A percentile compares a stretch with the other conserved stretches of the same genome.
Evolutionary conservation across 371 early-diverging fungal genomes (phyloP).

Genomic region (Coemansia sp.): DNA sequence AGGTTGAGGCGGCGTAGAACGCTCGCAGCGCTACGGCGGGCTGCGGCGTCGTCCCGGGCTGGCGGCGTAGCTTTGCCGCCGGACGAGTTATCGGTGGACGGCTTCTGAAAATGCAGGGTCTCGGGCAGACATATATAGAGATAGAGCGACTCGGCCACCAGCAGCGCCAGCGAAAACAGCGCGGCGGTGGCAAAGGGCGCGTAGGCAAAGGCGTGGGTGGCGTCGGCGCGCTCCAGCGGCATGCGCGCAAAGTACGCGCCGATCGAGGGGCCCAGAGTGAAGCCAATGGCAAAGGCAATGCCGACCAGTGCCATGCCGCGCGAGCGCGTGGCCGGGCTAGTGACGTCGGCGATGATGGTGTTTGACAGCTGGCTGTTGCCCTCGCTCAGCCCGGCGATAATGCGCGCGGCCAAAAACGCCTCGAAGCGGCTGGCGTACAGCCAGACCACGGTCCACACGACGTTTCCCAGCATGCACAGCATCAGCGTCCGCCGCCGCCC

Average conservation of each 20-base stretch:
- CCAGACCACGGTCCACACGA: slow-evolving; percentile 85
- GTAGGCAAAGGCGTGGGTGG: slow-evolving; percentile 6
- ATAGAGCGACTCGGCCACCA: slow-evolving; percentile 78
- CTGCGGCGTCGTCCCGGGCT: no score
- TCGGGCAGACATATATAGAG: slow-evolving; percentile 77
- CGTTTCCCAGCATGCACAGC: slow-evolving; percentile 90
- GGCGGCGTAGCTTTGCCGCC: no score
- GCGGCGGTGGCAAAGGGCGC: slow-evolving; percentile 63
- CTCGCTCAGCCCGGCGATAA: slow-evolving; percentile 93
- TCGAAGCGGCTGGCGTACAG: slow-evolving; percentile 79
- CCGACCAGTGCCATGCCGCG: slow-evolving; percentile 90
- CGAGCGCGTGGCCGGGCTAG: slow-evolving; percentile 74
- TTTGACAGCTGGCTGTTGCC: slow-evolving; percentile 96
- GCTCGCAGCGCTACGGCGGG: no score
- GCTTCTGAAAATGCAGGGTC: slow-evolving; percentile 57
- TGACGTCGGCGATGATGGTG: slow-evolving; percentile 94
- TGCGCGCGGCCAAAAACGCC: slow-evolving; percentile 80
- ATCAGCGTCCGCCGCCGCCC: slow-evolving; percentile 87
- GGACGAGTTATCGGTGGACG: no score
- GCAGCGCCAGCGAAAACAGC: slow-evolving; percentile 75
- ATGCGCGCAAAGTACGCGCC: slow-evolving; percentile 90
- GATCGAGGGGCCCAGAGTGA: slow-evolving; percentile 93
- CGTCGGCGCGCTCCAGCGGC: slow-evolving; percentile 51
- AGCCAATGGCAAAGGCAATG: slow-evolving; percentile 93
- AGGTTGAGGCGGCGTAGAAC: slow-evolving; percentile 58